Base-by-base conservation (phyloP, 495 filamentous ascomycete species). In the Physcia stellaris region DNA sequence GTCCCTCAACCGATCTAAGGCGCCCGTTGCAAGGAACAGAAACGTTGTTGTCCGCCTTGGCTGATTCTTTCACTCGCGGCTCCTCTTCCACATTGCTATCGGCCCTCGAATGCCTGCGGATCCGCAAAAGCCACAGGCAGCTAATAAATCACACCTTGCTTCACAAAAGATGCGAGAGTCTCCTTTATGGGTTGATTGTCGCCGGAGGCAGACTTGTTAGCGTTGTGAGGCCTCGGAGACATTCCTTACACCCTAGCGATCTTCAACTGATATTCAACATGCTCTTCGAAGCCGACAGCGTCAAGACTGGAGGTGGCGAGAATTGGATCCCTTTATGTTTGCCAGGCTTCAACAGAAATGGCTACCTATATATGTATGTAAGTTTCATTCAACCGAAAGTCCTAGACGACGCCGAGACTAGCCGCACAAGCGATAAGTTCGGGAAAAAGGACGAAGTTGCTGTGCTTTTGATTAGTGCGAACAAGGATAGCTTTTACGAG, bases 361-460 rank as follows among this genome's bases (percentile, higher is more conserved):
- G 92, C n/a, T 96, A 90, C 55, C 70, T 99, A 2, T 94, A 96
- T 63, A 95, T 95, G 83, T 99, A 95, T 54, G 88, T 96, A 55
- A 90, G 83, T 60, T 99, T 95, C 53, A 69, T 96, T 37, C 67
- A 70, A 46, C 56, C 57, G n/a, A 42, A 32, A n/a, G 17, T 37
- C 23, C 56, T 59, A 17, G 60, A 67, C 30, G 48, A 66, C 24
- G 54, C 56, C 26, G 58, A 57, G 28, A 49, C 47, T 16, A 37
- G 44, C n/a, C 12, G 30, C 21, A 48, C 60, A 34, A 46, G 60
- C 38, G 57, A 62, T 10, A 50, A 62, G 6, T 53, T 61, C 15
- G 47, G 40, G 22, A 68, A 67, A 22, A 72, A 83, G 34, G 81
- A 86, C 31, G 82, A 86, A 28, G 73, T 88, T n/a, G 88, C 87